Evolutionary conservation across 352 stramenopile genomes (phyloP).

Genomic region (Pythium aristosporum): DNA sequence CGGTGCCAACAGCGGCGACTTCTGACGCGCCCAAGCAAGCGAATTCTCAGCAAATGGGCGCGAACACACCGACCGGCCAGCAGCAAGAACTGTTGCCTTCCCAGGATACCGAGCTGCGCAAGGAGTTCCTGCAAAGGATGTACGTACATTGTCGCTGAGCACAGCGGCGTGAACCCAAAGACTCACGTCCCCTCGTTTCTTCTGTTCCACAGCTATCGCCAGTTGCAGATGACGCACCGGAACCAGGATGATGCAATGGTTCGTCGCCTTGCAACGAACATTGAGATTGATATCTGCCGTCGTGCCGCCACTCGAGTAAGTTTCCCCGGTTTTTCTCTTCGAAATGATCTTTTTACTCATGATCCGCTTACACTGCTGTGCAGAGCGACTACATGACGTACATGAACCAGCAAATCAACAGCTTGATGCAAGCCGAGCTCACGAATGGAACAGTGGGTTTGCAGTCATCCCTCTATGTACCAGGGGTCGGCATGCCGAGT

Average conservation of each 20-base stretch:
- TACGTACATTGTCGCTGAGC: constrained; percentile 19
- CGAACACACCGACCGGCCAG: constrained; percentile 2
- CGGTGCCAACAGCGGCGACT: background rate
- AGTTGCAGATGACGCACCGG: constrained; percentile 57
- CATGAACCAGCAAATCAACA: constrained; percentile 64
- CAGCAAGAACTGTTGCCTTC: constrained; percentile 29
- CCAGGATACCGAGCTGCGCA: constrained; percentile 41
- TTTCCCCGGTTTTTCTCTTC: background rate
- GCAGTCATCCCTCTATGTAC: constrained; percentile 27
- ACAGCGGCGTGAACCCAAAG: background rate
- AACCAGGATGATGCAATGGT: constrained; percentile 53
- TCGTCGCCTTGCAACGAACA: constrained; percentile 54
- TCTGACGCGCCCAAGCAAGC: background rate
- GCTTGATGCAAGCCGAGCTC: constrained; percentile 57
- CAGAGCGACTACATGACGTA: constrained; percentile 54
- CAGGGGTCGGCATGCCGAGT: constrained; percentile 13
- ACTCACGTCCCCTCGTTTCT: background rate
- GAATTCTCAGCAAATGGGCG: constrained; percentile 15
- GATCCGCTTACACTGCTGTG: constrained; percentile 3
- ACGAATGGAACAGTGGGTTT: constrained; percentile 23
- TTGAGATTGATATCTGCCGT: constrained; percentile 70
- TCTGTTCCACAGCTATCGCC: constrained; percentile 47
- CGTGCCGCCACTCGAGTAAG: constrained; percentile 41
- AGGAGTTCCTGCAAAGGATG: constrained; percentile 47
- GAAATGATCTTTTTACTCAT: background rate